Percentiles rank a stretch among this genome's conserved stretches.
These are phyloP conservation scores for Collybiopsis luxurians DNA, from an alignment of 768 basidiomycete species.

Conservation along the genomic window DNA sequence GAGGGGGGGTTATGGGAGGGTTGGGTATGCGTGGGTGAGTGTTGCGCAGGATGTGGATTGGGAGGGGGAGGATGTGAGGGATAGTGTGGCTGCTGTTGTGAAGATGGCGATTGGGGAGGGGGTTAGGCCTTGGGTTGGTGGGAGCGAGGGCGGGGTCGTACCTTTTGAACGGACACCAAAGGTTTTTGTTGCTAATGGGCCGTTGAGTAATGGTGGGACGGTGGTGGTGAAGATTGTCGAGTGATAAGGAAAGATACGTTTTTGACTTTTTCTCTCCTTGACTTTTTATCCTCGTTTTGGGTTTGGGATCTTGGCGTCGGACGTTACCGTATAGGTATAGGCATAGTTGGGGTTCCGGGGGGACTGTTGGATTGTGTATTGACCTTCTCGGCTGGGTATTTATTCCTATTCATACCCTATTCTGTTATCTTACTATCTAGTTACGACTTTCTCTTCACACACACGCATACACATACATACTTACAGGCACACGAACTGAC, in stretches of 20 bases:
- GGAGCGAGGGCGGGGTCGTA: slow-evolving; percentile 29
- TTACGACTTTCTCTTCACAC: too few relatives aligned
- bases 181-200: slow-evolving; percentile 42
- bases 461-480: too few relatives aligned
- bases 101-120: slow-evolving; percentile 38
- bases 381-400: too few relatives aligned
- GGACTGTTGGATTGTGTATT: too few relatives aligned
- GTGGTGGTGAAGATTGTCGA: slow-evolving; percentile 43
- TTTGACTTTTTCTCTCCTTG: background rate
- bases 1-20: slow-evolving; percentile 28
- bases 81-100: slow-evolving; percentile 41
- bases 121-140: slow-evolving; percentile 45
- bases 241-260: slow-evolving; percentile 14
- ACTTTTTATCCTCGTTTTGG: background rate
- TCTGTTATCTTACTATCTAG: too few relatives aligned
- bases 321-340: too few relatives aligned
- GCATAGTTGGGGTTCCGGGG: too few relatives aligned
- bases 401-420: too few relatives aligned
- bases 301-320: background rate
- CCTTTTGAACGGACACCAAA: slow-evolving; percentile 55
- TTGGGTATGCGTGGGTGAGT: slow-evolving; percentile 83
- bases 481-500: too few relatives aligned
- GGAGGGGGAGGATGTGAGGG: slow-evolving; percentile 73
- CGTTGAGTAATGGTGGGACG: slow-evolving; percentile 39
- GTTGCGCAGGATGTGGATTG: slow-evolving; percentile 78